Percentiles rank a stretch among this genome's conserved stretches.
Conservation (phyloP, 441 rosid species). For the Erodium texanum region DNA sequence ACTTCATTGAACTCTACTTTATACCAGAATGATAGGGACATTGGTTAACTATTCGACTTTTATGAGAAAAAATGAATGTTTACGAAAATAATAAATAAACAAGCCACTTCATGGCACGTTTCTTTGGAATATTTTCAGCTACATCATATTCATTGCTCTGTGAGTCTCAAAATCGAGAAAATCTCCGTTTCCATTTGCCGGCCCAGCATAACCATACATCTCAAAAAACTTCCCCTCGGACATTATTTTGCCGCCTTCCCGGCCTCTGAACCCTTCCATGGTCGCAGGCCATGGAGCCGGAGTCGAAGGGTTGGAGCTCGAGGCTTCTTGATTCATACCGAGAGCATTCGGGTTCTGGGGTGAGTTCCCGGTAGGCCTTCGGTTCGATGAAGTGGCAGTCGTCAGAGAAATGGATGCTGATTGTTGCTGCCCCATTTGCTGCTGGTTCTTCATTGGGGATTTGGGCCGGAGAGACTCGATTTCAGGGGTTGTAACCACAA, state of each 20-base stretch:
- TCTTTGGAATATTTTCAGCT: constrained; percentile 14
- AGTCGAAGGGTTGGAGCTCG: constrained; percentile 55
- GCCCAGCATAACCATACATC: constrained; percentile 40
- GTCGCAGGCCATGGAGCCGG: constrained; percentile 54
- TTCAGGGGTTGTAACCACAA: constrained; percentile 75
- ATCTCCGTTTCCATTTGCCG: constrained; percentile 28
- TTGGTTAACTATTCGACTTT: too few relatives aligned
- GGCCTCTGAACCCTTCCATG: constrained; percentile 55
- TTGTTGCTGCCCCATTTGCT: constrained; percentile 53
- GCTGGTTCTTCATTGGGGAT: constrained; percentile 98
- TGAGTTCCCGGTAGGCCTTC: constrained; percentile 66
- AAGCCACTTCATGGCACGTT: constrained; percentile 10
- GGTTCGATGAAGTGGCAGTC: constrained; percentile 45
- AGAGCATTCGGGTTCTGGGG: constrained; percentile 53
- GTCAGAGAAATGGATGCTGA: constrained; percentile 58
- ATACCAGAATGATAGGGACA: too few relatives aligned
- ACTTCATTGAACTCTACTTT: too few relatives aligned
- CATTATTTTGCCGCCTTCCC: constrained; percentile 29
- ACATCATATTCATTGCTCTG: constrained; percentile 44
- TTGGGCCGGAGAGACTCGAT: constrained; percentile 84
- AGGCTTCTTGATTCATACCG: constrained; percentile 57
- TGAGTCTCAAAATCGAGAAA: constrained; percentile 45
- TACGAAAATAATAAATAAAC: neutral
- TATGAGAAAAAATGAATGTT: neutral
- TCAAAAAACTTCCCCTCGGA: constrained; percentile 45